phyloP scores from a whole-genome alignment of 2,329 filamentous ascomycete species.

The Ophiocordyceps australis region DNA sequence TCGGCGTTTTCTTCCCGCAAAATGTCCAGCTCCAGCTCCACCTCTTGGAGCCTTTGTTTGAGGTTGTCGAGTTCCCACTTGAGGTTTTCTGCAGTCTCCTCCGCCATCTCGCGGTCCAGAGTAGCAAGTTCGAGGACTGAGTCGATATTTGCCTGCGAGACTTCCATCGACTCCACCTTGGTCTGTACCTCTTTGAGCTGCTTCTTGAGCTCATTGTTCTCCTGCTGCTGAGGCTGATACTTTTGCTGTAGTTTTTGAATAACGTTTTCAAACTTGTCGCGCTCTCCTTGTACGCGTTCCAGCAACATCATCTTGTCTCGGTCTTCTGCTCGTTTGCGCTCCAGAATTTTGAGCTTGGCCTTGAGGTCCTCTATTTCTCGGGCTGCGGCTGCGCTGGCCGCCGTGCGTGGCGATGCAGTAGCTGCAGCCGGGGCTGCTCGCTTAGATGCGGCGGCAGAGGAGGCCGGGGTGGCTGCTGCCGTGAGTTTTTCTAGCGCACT shows the following conservation, averaged over 20 bases:
- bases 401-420: constrained; percentile 15
- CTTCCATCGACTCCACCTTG: constrained; percentile 48
- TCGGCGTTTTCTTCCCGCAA: constrained; percentile 76
- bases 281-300: constrained; percentile 57
- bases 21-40: constrained; percentile 77
- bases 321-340: constrained; percentile 74
- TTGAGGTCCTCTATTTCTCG: constrained; percentile 76
- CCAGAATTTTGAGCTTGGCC: constrained; percentile 69
- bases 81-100: constrained; percentile 71
- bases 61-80: constrained; percentile 66
- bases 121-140: constrained; percentile 70
- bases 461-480: constrained; percentile 12
- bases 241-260: constrained; percentile 85
- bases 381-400: constrained; percentile 28
- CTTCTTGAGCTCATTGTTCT: constrained; percentile 59
- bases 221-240: constrained; percentile 68
- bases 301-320: constrained; percentile 67
- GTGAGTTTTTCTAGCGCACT: constrained; percentile 34
- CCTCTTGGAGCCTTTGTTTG: constrained; percentile 61
- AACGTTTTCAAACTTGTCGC: constrained; percentile 63
- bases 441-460: constrained; percentile 11
- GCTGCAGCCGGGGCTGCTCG: constrained; percentile 11
- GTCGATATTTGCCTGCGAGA: constrained; percentile 69
- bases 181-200: constrained; percentile 59
- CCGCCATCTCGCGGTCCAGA: constrained; percentile 88